Evolutionary conservation across 345 rosid genomes (phyloP), one percentile per base, ranked within the genome.

Genomic region (Boechera divaricarpa): DNA sequence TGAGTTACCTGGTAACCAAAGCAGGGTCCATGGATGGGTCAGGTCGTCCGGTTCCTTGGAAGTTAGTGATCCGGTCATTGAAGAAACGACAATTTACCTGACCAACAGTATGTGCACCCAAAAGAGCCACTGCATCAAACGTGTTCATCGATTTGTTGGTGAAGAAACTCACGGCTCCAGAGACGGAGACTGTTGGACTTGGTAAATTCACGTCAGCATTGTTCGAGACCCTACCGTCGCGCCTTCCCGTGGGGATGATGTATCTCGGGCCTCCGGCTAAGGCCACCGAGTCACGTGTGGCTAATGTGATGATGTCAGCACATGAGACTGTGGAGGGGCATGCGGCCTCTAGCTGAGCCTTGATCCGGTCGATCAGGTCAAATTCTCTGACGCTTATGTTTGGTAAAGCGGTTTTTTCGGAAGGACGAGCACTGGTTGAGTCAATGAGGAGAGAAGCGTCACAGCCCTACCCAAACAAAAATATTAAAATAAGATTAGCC

Each of bases 391-490:
- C 88, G 0, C 91, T 89, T 10, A 69, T 76, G 83, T 88, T 93
- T 2, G 98, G 90, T 28, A 89, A 88, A 2, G 90, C 84, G 0
- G 84, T 59, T 80, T 89, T 88, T 74, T 93, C 97, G 0, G 96
- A 81, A 21, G 29, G 29, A 28, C 29, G 29, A 28, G 29, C 3
- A 28, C 2, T 13, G 9, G 87, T 86, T 56, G 91, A 70, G 67
- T 90, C 93, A 47, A 88, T 83, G 13, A 90, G 89, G 64, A 90
- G 82, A 1, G 98, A 93, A 33, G 93, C 97, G 31, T 93, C 97
- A 9, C 97, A 93, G 4, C 95, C 98, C 93, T 88, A 38, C 18
- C 55, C 11, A n/a, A 18, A 31, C 3, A 49, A 7, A 3, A 21
- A 1, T 24, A 16, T 35, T 13, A 18, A 41, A 28, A 18, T 10